Evolutionary conservation across 306 rosid species (phyloP).

Genomic region (Prunus salicina): DNA sequence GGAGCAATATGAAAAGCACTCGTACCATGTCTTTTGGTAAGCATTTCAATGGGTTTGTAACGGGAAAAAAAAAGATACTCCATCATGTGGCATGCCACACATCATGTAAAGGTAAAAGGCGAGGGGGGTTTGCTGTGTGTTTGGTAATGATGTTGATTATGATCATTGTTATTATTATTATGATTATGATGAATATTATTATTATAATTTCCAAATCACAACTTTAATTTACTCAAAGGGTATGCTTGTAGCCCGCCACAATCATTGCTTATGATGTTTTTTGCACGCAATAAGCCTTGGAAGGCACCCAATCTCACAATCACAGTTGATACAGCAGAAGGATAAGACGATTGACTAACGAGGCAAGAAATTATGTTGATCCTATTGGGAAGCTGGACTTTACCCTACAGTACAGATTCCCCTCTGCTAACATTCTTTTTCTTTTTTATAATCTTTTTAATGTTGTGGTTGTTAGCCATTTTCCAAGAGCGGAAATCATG

Average conservation of each 20-base stretch:
- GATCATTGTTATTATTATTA: not conserved
- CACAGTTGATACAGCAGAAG: not conserved
- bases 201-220: not conserved
- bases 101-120: not conserved
- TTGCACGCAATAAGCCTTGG: not conserved
- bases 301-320: not conserved
- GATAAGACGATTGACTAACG: not conserved
- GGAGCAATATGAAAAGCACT: no score
- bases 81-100: not conserved
- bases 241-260: not conserved
- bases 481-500: not conserved
- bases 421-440: not conserved
- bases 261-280: conserved; percentile 9
- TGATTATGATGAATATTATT: not conserved
- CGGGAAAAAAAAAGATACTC: not conserved
- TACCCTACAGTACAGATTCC: not conserved
- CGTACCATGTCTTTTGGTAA: no score
- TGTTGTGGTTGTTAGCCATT: not conserved
- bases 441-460: not conserved
- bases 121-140: not conserved
- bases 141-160: not conserved
- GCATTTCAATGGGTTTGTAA: not conserved
- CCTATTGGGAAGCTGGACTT: not conserved
- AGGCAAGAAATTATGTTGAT: not conserved
- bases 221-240: not conserved